Percentiles rank a stretch among this genome's conserved stretches.
phyloP scores from a whole-genome alignment of 1,284 basidiomycete species.

The Cutaneotrichosporon mucoides region DNA sequence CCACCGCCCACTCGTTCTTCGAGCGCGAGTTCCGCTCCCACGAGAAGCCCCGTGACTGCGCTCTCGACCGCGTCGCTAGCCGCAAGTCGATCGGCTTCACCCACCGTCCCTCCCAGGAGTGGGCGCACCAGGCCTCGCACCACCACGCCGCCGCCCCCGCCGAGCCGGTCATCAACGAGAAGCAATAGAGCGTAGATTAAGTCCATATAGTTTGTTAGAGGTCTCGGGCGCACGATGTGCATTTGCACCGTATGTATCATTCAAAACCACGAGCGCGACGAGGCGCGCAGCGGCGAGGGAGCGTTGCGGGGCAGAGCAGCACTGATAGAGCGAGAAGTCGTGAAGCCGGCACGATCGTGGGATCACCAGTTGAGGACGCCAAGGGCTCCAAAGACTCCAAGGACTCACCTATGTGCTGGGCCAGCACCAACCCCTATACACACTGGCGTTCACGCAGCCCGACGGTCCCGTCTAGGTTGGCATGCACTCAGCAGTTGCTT shows the following conservation, averaged over 20 bases:
- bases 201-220: not conserved
- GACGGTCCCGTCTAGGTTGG: no score
- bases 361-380: no score
- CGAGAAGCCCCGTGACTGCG: conserved; percentile 9
- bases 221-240: not conserved
- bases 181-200: not conserved
- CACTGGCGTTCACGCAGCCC: no score
- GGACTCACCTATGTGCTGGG: no score
- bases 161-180: not conserved
- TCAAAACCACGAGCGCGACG: not conserved
- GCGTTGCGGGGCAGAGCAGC: no score
- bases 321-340: no score
- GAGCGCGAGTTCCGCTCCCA: conserved; percentile 21
- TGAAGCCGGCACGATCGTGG: no score
- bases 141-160: not conserved
- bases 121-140: not conserved
- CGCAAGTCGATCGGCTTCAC: not conserved
- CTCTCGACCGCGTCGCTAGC: not conserved
- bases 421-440: no score
- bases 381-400: no score
- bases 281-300: not conserved
- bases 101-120: not conserved
- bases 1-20: conserved; percentile 27
- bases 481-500: no score
- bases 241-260: not conserved